Evolutionary conservation across 2,329 filamentous ascomycete species (phyloP).

Genomic region (Xylariomycetidae sp.): DNA sequence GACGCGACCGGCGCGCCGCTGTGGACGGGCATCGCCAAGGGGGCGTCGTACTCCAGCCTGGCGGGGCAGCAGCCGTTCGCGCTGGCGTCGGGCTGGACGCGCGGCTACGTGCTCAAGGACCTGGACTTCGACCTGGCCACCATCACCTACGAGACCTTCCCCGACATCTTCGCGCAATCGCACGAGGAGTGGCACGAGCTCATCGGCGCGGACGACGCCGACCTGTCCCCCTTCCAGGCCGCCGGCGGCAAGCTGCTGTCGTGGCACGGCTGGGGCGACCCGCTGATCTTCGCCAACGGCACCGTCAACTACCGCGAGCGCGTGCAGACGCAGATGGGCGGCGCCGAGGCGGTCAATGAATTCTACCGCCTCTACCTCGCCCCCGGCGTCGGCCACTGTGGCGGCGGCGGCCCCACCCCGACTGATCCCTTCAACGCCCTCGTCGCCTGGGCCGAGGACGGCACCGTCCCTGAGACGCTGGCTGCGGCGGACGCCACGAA

Average conservation of each 20-base stretch:
- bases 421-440: conserved; percentile 11
- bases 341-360: conserved; percentile 29
- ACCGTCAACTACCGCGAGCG: conserved; percentile 28
- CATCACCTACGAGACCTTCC: conserved; percentile 24
- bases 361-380: conserved; percentile 47
- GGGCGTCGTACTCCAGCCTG: not conserved
- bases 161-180: conserved; percentile 13
- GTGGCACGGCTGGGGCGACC: conserved; percentile 36
- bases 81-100: not conserved
- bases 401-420: conserved; percentile 32
- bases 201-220: conserved; percentile 24
- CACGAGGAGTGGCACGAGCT: conserved; percentile 13
- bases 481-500: conserved; percentile 8
- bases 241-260: conserved; percentile 35
- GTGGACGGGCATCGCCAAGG: conserved; percentile 13
- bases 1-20: conserved; percentile 11
- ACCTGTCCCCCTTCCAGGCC: conserved; percentile 22
- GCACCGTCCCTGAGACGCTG: conserved; percentile 14
- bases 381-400: conserved; percentile 47
- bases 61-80: not conserved
- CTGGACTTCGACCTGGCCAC: conserved; percentile 21
- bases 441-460: conserved; percentile 18
- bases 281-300: conserved; percentile 26
- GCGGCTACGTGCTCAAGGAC: conserved; percentile 12
- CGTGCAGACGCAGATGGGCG: conserved; percentile 15